Percentiles rank a stretch among this genome's conserved stretches.
Conservation (phyloP, 2,329 filamentous ascomycete genomes). For the Aspergillus jensenii region DNA sequence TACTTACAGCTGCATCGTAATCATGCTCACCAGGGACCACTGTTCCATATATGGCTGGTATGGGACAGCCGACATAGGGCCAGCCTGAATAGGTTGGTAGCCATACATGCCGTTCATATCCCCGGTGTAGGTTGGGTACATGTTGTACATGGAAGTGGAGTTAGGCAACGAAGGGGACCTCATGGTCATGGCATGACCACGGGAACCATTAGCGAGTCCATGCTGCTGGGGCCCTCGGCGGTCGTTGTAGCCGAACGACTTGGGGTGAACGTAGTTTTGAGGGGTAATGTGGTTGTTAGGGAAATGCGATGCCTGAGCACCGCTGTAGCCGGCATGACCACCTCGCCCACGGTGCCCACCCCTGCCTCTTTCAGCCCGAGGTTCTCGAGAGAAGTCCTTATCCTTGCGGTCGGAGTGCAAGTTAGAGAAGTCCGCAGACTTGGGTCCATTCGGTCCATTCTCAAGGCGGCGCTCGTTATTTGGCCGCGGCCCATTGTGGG, state of each 20-base stretch:
- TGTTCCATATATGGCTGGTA: slow-evolving; percentile 54
- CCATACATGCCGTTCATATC: slow-evolving; percentile 58
- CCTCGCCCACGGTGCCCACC: slow-evolving; percentile 42
- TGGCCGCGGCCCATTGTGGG: slow-evolving; percentile 32
- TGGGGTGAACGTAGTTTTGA: slow-evolving; percentile 40
- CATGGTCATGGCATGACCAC: slow-evolving; percentile 52
- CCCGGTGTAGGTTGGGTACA: slow-evolving; percentile 36
- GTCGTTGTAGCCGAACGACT: slow-evolving; percentile 43
- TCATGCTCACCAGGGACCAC: slow-evolving; percentile 57
- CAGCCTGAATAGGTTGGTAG: slow-evolving; percentile 54
- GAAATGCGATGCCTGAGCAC: slow-evolving; percentile 38
- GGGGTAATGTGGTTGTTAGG: slow-evolving; percentile 41
- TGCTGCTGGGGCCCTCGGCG: slow-evolving; percentile 44
- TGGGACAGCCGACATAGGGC: slow-evolving; percentile 54
- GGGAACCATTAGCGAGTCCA: slow-evolving; percentile 35
- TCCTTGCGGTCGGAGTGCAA: slow-evolving; percentile 25
- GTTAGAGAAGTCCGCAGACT: slow-evolving; percentile 36
- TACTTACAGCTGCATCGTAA: slow-evolving; percentile 59
- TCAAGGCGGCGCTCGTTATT: slow-evolving; percentile 40
- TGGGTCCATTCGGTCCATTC: slow-evolving; percentile 35
- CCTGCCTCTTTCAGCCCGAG: slow-evolving; percentile 41
- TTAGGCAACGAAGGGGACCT: slow-evolving; percentile 64
- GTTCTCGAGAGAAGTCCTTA: slow-evolving; percentile 37
- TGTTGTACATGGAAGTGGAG: slow-evolving; percentile 50
- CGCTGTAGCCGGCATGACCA: slow-evolving; percentile 33